Evolutionary conservation across 2,329 filamentous ascomycete species (phyloP), one percentile per base, ranked within the genome.

Genomic region (Neonectria hederae): DNA sequence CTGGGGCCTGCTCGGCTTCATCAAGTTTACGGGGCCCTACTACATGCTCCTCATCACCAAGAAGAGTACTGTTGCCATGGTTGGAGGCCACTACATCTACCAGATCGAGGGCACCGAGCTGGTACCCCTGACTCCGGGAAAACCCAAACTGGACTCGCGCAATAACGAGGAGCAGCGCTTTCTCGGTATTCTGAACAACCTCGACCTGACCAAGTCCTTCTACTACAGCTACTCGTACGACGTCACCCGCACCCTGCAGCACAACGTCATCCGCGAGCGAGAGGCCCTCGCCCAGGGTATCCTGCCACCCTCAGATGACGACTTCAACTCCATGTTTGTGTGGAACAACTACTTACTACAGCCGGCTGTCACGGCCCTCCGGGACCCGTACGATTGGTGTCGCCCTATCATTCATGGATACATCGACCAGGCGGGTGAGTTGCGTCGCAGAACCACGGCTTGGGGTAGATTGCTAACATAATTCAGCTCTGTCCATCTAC

Each of bases 201-300:
- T 99, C 32, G 96, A 99, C 77, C 82, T 99, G 65, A 94, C 92
- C 0, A 87, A 92, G 61, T 97, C 92, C 0, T 99, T 99, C 78
- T 99, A 99, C 79, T 99, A 97, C 82, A 97, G 95, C 81, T 97
- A 97, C 77, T 97, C 95, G 0, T 99, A 99, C 80, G 93, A 99
- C 76, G 92, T 98, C 70, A 99, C 96, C 0, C 88, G 90, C 58
- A 97, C 94, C 1, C 82, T 99, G 51, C 96, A 99, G 77, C 89
- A 95, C 74, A 99, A 99, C 74, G 94, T 99, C 65, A 90, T 90
- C 21, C 86, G 89, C 32, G 94, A 97, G 78, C 87, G 96, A 42
- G 84, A 87, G 53, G 89, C 90, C 3, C 80, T 97, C 54, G 85
- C 88, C 30, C 83, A 89, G 65, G 92, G 92, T 1, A 79, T 84